Base-by-base conservation (phyloP, 2,329 filamentous ascomycete genomes). In the Botrytis hyacinthi region DNA sequence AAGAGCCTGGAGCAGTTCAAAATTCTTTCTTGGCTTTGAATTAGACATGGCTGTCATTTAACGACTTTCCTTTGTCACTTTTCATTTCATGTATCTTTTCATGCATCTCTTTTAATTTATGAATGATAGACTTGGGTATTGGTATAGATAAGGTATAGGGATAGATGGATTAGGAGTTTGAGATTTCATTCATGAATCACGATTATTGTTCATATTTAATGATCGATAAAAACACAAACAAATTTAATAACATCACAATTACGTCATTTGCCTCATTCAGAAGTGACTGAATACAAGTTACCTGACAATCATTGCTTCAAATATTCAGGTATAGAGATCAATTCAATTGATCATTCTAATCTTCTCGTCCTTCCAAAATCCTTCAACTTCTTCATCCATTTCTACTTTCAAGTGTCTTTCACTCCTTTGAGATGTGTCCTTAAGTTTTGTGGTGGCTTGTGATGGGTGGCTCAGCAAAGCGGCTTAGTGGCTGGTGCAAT, bases 131-230 rank as follows among this genome's bases (percentile, higher is more conserved):
- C 46, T 51, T 44, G 61, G 37, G 32, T 59, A 67, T 67, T 20
- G 70, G 70, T 44, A 48, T 59, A 72, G 70, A 72, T 8, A 67
- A 67, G 48, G 40, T 37, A n/a, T 57, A 54, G 59, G 44, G 46
- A 51, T 51, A 63, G 70, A 71, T 37, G 54, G 57, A 22, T 63
- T 14, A 48, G 65, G 65, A 67, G 65, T 67, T 67, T 67, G 46
- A 46, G 65, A 40, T 67, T 67, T 54, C 60, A 62, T n/a, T 29
- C 16, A 29, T 40, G 32, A 54, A 20, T 51, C 32, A 51, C 20
- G 29, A 40, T 40, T 4, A 20, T n/a, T 68, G 4, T 54, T 68
- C 35, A 40, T 22, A 22, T 51, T 20, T 51, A 18, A 51, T n/a
- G 7, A 40, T 51, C 7, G 14, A 51, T 51, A 48, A 66, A 66